phyloP scores from a whole-genome alignment of 148 eudicot genomes.

The Suaeda aralocaspica region DNA sequence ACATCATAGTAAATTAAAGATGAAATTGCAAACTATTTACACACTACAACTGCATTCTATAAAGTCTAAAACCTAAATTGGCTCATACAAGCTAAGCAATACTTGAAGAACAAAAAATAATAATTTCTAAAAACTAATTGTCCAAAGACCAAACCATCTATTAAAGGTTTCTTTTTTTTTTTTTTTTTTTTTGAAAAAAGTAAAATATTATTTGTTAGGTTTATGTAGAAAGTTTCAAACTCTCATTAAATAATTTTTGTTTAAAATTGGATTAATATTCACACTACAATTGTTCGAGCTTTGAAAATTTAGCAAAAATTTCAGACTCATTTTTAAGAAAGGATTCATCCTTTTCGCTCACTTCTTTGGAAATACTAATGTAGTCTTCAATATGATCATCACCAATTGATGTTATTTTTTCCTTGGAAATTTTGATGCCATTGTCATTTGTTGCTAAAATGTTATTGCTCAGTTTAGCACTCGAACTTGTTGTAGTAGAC shows the following conservation, averaged over 20 bases:
- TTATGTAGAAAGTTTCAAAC: not conserved
- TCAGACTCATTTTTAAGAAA: not conserved
- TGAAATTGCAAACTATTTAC: too few species aligned
- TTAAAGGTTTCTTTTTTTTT: too few species aligned
- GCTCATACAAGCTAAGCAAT: not conserved
- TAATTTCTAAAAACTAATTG: not conserved
- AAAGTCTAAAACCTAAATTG: not conserved
- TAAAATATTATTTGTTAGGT: not conserved
- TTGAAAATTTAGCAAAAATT: not conserved
- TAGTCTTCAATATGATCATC: not conserved
- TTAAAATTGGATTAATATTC: not conserved
- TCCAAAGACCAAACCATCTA: not conserved
- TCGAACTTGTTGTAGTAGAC: slow-evolving; percentile 1
- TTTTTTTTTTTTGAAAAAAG: too few species aligned
- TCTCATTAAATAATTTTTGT: not conserved
- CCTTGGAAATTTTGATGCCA: not conserved
- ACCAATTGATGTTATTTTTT: not conserved
- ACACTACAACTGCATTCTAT: not conserved
- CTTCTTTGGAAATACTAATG: not conserved
- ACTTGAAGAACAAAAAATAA: not conserved
- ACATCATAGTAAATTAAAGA: too few species aligned
- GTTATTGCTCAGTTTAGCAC: not conserved
- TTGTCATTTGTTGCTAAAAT: not conserved
- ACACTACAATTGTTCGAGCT: slow-evolving; percentile 11
- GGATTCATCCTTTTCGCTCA: not conserved